Evolutionary conservation across 2,329 filamentous ascomycete species (phyloP).

Genomic region (Penicillium sp.): DNA sequence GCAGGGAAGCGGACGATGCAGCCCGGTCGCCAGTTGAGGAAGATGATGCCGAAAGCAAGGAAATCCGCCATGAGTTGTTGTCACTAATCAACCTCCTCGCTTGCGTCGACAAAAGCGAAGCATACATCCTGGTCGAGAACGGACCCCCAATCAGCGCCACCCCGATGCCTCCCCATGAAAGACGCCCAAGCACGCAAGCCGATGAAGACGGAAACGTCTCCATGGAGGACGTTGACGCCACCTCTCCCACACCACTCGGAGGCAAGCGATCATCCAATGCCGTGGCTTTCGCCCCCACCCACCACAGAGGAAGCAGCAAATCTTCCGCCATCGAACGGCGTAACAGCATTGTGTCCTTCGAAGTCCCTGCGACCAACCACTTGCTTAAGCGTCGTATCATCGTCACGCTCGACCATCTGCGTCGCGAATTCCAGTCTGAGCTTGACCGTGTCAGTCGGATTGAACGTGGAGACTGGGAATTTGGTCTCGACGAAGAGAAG

Average conservation of each 20-base stretch:
- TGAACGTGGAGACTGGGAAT: conserved; percentile 83
- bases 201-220: conserved; percentile 41
- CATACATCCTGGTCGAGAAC: conserved; percentile 64
- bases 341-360: conserved; percentile 4
- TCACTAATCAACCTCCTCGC: conserved; percentile 88
- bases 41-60: conserved; percentile 51
- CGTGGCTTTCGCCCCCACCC: conserved; percentile 19
- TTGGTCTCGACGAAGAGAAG: conserved; percentile 46
- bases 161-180: conserved; percentile 39
- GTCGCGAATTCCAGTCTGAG: conserved; percentile 85
- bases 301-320: conserved; percentile 23
- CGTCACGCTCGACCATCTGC: conserved; percentile 78
- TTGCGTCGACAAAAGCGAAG: conserved; percentile 76
- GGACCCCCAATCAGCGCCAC: conserved; percentile 17
- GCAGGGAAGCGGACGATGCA: conserved; percentile 31
- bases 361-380: conserved; percentile 5
- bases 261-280: conserved; percentile 23
- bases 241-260: conserved; percentile 15
- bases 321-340: conserved; percentile 12
- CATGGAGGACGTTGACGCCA: conserved; percentile 37
- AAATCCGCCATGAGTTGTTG: conserved; percentile 69
- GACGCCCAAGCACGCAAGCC: conserved; percentile 42
- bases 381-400: conserved; percentile 64
- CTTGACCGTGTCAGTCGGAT: conserved; percentile 85
- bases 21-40: conserved; percentile 33